Conservation (phyloP, 2,329 filamentous ascomycete species). For the Ceratocystiopsis minuta region DNA sequence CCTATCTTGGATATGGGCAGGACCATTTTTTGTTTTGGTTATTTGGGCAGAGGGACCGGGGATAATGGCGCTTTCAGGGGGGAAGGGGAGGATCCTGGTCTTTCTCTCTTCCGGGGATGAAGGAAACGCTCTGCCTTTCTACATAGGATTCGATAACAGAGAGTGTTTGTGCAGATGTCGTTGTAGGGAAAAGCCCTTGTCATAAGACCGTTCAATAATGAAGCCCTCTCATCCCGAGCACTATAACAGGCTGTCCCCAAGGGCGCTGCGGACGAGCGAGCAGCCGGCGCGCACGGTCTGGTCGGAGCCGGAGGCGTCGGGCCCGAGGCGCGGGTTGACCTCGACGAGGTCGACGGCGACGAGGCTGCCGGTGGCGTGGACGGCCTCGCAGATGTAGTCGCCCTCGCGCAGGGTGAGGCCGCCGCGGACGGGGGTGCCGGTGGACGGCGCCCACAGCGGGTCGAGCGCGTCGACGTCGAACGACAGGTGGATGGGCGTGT, state of each 20-base stretch:
- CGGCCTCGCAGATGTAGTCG: slow-evolving; percentile 85
- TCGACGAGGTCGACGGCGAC: slow-evolving; percentile 70
- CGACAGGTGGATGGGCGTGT: slow-evolving; percentile 91
- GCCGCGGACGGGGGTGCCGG: slow-evolving; percentile 83
- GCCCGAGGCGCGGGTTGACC: slow-evolving; percentile 57
- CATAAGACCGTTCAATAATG: too few relatives aligned
- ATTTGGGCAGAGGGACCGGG: too few relatives aligned
- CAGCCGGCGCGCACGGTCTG: slow-evolving; percentile 86
- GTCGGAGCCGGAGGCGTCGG: slow-evolving; percentile 33
- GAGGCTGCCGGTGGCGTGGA: slow-evolving; percentile 62
- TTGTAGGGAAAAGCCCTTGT: too few relatives aligned
- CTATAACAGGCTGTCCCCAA: slow-evolving; percentile 80
- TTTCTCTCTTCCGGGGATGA: too few relatives aligned
- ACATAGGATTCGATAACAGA: too few relatives aligned
- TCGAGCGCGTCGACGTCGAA: slow-evolving; percentile 96
- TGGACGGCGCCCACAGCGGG: slow-evolving; percentile 89
- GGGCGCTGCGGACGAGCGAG: slow-evolving; percentile 74
- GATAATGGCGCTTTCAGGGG: too few relatives aligned
- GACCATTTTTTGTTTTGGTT: too few relatives aligned
- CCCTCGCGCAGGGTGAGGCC: slow-evolving; percentile 88
- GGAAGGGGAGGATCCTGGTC: too few relatives aligned
- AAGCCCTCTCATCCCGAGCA: slow-evolving; percentile 2
- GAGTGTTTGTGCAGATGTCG: too few relatives aligned
- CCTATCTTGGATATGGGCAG: too few relatives aligned
- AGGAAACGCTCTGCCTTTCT: too few relatives aligned